These are phyloP conservation scores for Rheum nobile DNA, from an alignment of 148 eudicot species.

Conservation along the genomic window DNA sequence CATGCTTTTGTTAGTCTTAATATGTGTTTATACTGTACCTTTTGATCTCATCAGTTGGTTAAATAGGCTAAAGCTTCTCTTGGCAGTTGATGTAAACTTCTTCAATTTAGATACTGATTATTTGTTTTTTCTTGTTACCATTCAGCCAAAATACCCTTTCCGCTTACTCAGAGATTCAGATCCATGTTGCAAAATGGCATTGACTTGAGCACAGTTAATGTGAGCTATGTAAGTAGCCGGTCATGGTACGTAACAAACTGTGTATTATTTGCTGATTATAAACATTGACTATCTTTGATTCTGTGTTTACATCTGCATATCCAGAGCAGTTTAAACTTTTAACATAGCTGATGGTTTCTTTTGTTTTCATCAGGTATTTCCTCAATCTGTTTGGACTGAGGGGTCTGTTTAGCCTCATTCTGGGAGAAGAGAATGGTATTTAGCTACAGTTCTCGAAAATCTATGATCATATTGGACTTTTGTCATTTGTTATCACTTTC, in stretches of 20 bases:
- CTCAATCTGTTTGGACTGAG: slow-evolving; percentile 87
- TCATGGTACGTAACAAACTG: slow-evolving; percentile 45
- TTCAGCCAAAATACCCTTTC: too few species aligned
- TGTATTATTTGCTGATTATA: neutral
- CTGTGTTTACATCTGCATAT: neutral
- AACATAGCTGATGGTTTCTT: slow-evolving; percentile 2
- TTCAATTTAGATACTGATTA: neutral
- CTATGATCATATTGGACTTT: too few species aligned
- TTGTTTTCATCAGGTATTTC: slow-evolving; percentile 59
- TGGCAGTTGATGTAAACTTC: neutral
- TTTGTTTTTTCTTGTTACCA: too few species aligned
- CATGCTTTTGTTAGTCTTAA: too few species aligned
- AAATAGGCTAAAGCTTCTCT: neutral
- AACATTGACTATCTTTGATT: too few species aligned
- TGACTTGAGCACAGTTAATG: too few species aligned
- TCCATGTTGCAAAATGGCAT: too few species aligned
- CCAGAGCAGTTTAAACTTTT: neutral
- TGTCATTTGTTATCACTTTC: neutral
- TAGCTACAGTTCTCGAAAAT: slow-evolving; percentile 5
- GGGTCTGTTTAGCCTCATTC: slow-evolving; percentile 86
- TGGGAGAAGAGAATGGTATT: slow-evolving; percentile 95
- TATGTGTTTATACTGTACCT: too few species aligned
- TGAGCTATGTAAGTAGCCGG: slow-evolving; percentile 94
- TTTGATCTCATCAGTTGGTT: neutral
- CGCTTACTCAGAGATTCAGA: too few species aligned